phyloP scores from a whole-genome alignment of 331 rosid species.

The Cydonia oblonga region DNA sequence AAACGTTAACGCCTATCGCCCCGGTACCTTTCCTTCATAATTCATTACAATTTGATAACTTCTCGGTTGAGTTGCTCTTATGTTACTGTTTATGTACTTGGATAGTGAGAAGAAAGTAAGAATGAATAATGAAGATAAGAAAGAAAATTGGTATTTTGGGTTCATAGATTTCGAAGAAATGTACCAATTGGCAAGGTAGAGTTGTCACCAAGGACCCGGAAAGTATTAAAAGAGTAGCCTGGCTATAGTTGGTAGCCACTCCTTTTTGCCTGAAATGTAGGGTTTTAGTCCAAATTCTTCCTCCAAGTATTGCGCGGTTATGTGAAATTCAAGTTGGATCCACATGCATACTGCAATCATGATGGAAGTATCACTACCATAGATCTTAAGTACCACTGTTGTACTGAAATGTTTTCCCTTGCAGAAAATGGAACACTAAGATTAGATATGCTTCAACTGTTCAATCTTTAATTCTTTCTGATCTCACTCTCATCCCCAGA shows the following conservation, averaged over 20 bases:
- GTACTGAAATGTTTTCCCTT: not conserved
- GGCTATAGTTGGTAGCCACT: not conserved
- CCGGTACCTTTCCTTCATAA: conserved; percentile 38
- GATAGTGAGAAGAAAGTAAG: not conserved
- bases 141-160: not conserved
- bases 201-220: not conserved
- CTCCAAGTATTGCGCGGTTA: not conserved
- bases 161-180: not conserved
- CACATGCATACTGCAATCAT: not conserved
- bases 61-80: not conserved
- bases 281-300: not conserved
- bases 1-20: conserved; percentile 77
- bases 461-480: not conserved
- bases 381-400: not conserved
- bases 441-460: not conserved
- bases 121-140: not conserved
- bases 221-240: not conserved
- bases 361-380: not conserved
- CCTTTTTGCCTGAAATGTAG: not conserved
- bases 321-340: not conserved
- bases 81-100: not conserved
- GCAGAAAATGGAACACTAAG: not conserved
- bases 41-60: not conserved
- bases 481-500: not conserved
- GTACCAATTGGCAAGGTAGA: not conserved